These are phyloP conservation scores for Starmerella etchellsii DNA, from an alignment of 805 yeast genomes.

Conservation along the genomic window DNA sequence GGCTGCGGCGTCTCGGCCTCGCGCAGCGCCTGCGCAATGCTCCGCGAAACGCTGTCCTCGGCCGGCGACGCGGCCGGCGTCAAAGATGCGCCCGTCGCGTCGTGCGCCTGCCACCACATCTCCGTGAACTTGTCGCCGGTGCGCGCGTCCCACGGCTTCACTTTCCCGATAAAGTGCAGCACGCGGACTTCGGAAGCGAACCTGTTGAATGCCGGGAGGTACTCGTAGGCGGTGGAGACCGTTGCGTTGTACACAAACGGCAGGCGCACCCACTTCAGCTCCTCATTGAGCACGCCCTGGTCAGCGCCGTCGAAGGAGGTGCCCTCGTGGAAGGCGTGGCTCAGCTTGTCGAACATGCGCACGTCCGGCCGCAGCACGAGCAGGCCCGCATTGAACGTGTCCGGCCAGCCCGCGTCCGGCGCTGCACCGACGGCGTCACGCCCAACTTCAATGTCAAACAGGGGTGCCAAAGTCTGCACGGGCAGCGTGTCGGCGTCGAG, in stretches of 20 bases:
- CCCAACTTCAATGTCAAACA: conserved; percentile 3
- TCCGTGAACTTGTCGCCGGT: neutral
- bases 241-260: conserved; percentile 84
- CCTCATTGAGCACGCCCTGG: conserved; percentile 73
- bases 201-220: conserved; percentile 52
- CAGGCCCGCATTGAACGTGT: conserved; percentile 73
- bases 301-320: conserved; percentile 75
- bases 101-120: neutral
- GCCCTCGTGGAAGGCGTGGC: conserved; percentile 23
- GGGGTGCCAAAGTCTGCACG: conserved; percentile 25
- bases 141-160: conserved; percentile 29
- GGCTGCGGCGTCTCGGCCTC: neutral
- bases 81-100: neutral
- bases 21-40: neutral
- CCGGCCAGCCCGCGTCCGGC: conserved; percentile 89
- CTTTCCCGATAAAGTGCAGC: conserved; percentile 30
- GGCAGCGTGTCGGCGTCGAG: conserved; percentile 47
- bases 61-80: neutral
- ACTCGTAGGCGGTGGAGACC: conserved; percentile 43
- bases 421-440: conserved; percentile 32
- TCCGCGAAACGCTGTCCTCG: too few relatives aligned
- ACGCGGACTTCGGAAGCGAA: conserved; percentile 34
- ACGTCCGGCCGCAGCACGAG: conserved; percentile 45
- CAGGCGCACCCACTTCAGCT: conserved; percentile 47
- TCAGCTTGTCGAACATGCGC: conserved; percentile 33